Evolutionary conservation across 192 early-diverging fungal species (phyloP), one percentile per base, ranked within the genome.

Genomic region (Podila clonocystis): DNA sequence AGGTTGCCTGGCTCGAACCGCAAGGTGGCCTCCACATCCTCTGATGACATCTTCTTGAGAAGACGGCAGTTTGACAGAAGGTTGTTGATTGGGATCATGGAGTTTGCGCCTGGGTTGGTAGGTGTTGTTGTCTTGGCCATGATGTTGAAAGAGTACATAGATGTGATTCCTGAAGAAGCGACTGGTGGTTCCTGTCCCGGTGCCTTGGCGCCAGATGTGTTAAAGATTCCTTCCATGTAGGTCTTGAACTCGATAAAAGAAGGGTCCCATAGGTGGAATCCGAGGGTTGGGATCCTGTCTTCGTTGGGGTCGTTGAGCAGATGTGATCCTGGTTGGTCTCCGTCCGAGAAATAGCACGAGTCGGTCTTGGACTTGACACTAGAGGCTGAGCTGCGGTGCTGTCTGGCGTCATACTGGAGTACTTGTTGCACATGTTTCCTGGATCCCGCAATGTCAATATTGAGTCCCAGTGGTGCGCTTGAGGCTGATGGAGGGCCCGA

Each of bases 1-100:
- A 83, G 55, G 48, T 76, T 76, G 57, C 74, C 74, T 28, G 82
- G 74, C 19, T 75, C 70, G 45, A 83, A 83, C 15, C 68, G 49
- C 11, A 83, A 30, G 9, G 82, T 83, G 28, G 82, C 74, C 17
- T 83, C 82, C 5, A 83, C 73, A 63, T 83, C 82, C 67, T 83
- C 82, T 9, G 74, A 31, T 6, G 73, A 72, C 61, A 83, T 75
- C 50, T 76, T 75, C 70, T 83, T 83, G 31, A 83, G 50, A 15
- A 83, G 71, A 31, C 67, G 64, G 58, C 74, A 76, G 50, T 77
- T 76, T 7, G 82, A 75, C 1, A 80, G 48, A 9, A 80, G 62
- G 17, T 28, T 80, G 50, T 34, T 80, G 61, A 80, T 73, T 8
- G 77, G 77, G 9, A 76, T 68, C 26, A 72, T 38, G 8, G 69